Evolutionary conservation across 2,329 filamentous ascomycete species (phyloP).

Genomic region (Plectosphaerella cucumerina): DNA sequence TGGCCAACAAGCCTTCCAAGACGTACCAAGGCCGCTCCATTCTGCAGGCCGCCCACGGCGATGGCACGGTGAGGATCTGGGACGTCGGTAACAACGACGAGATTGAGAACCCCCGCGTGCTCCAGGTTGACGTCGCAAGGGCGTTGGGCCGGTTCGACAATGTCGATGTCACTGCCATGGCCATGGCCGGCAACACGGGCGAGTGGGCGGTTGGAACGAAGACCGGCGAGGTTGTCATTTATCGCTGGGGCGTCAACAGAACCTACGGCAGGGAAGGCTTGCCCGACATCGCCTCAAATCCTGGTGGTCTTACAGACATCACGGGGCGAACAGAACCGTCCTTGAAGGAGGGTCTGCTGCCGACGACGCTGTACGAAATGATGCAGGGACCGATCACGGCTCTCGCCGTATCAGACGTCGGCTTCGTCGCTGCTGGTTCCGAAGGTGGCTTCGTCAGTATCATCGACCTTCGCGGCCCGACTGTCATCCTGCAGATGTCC

Average conservation of each 20-base stretch:
- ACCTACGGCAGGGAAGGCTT: constrained; percentile 60
- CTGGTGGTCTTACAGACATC: constrained; percentile 72
- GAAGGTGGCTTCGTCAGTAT: constrained; percentile 77
- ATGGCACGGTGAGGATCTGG: constrained; percentile 90
- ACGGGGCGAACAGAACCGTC: constrained; percentile 64
- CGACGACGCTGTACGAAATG: constrained; percentile 77
- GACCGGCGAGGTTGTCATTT: constrained; percentile 81
- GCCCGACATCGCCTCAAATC: constrained; percentile 46
- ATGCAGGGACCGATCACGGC: constrained; percentile 77
- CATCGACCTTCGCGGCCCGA: constrained; percentile 82
- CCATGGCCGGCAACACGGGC: constrained; percentile 73
- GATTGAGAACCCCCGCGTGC: constrained; percentile 75
- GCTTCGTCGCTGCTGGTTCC: constrained; percentile 84
- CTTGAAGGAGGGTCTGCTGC: constrained; percentile 77
- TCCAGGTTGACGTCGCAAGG: constrained; percentile 84
- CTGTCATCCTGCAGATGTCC: constrained; percentile 72
- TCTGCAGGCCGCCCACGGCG: constrained; percentile 81
- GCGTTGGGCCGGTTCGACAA: constrained; percentile 76
- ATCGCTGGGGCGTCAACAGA: constrained; percentile 81
- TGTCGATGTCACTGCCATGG: constrained; percentile 74
- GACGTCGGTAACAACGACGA: constrained; percentile 89
- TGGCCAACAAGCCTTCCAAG: constrained; percentile 64
- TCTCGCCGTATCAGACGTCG: constrained; percentile 82
- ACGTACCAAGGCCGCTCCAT: constrained; percentile 81
- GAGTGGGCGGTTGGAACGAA: constrained; percentile 80